Base-by-base conservation (phyloP, 208 protist genomes). In the Leishmania lainsoni region DNA sequence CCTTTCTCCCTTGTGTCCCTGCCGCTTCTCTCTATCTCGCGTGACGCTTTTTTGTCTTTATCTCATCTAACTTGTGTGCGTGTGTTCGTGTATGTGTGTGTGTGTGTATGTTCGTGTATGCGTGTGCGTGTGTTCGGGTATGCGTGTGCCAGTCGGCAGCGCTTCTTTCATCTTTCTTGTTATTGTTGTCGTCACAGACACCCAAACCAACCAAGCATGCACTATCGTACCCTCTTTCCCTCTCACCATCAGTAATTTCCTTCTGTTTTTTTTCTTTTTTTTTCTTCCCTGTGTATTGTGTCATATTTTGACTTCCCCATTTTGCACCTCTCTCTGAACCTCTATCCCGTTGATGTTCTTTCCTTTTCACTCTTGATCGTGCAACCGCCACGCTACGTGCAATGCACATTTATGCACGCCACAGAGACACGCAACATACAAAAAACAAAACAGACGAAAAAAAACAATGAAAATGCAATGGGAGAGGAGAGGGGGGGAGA, bases 171-270 rank as follows among this genome's bases (percentile, higher is more conserved):
- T 73, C 66, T 71, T 17, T 73, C 69, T 73, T 51, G 45, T 65
- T 29, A n/a, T 65, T n/a, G 59, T 73, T 29, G 42, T 73, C 69
- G 22, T 69, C 65, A 69, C 65, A 69, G 29, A 45, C 66, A 71
- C 22, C 32, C 69, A 54, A 73, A 73, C 78, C 51, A 81, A 76
- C 6, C 29, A 39, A 76, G 48, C 51, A 76, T 61, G 72, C 51
- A 76, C 72, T 76, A 76, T 76, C 72, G 51, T 61, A 56, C 45
- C 29, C 51, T 29, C 72, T 61, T 48, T 58, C 70, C 17, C 39
- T 63, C 32, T 39, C 17, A 42, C 63, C 48, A 56, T 76, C 49
- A 39, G 4, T 16, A 12, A 9, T 12, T 9, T 42, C 70, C 10
- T 76, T 80, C 20, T 81, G 63, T 22, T 51, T n/a, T 73, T 14